These are phyloP conservation scores for Tuber borchii DNA, from an alignment of 495 filamentous ascomycete species.

Conservation along the genomic window DNA sequence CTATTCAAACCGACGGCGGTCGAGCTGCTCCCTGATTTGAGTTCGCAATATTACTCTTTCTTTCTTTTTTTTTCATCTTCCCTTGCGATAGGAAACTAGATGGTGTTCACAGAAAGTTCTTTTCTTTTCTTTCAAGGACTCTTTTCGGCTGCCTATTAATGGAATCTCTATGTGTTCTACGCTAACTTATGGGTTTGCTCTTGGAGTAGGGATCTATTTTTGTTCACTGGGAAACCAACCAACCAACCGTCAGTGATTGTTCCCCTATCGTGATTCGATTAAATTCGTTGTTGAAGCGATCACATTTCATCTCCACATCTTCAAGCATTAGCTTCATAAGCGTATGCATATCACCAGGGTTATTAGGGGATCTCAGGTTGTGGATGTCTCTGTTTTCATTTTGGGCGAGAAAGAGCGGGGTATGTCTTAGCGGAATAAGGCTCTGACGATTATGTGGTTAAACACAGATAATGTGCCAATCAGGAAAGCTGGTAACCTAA, in stretches of 20 bases:
- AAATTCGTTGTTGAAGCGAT: neutral
- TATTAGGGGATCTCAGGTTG: neutral
- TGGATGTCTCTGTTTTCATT: neutral
- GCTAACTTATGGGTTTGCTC: neutral
- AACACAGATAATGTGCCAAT: neutral
- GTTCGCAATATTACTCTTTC: neutral
- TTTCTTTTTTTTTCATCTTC: no score
- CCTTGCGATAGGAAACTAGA: neutral
- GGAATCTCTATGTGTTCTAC: neutral
- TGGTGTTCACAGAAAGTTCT: neutral
- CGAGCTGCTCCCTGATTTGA: neutral
- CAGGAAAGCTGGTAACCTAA: neutral
- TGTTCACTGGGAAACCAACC: neutral
- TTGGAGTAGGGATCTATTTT: neutral
- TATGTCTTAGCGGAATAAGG: neutral
- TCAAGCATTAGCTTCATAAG: neutral
- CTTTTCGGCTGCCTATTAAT: neutral
- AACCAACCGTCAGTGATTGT: neutral
- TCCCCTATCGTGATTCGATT: neutral
- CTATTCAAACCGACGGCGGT: neutral
- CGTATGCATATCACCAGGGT: neutral
- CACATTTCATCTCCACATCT: slow-evolving; percentile 2
- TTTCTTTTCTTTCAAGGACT: neutral
- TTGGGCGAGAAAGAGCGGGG: neutral
- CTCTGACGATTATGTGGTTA: neutral